Base-by-base conservation (phyloP, 2,329 filamentous ascomycete genomes). In the Monosporascus cannonballus region DNA sequence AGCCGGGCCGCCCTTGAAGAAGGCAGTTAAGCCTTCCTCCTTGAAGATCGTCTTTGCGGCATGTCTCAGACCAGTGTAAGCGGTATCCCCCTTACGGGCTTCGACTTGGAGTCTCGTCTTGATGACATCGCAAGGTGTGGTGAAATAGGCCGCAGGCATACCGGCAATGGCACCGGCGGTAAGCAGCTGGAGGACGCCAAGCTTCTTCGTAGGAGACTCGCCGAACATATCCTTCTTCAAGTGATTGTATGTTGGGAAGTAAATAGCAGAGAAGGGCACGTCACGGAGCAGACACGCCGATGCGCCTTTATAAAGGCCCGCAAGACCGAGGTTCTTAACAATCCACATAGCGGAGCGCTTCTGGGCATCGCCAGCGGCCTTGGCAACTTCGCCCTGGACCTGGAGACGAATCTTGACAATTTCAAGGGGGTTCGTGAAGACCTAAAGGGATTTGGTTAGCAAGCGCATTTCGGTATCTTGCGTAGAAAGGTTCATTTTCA, bases 391-490 rank as follows among this genome's bases (percentile, higher is more conserved):
- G 54, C 94, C 94, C 76, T 99, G 94, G 24, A 99, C 89, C 72
- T 99, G 94, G 50, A 99, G 84, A 60, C 94, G 89, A 68, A 99
- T 99, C 79, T 99, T 99, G 77, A 99, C 94, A 67, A 99, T 99
- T 72, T 99, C 94, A 18, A 99, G 84, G 25, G 94, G 94, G 71
- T 97, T 99, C 61, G 91, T 96, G 74, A 97, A 97, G 63, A 96
- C 85, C 89, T 59, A 56, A 56, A 49, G 51, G 37, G 15, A 30
- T 34, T 6, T 37, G 17, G 27, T 57, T 51, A 59, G 63, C 51
- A 51, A 50, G 50, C 38, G 46, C 34, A 47, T 18, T 7, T 38
- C 25, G 41, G 24, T 34, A n/a, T 39, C 30, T 14, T 34, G 11
- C 42, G 22, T 30, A 42, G 44, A 52, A 47, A 49, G 17, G 51